phyloP scores from a whole-genome alignment of 495 filamentous ascomycete species.

The Hamigera avellanea region DNA sequence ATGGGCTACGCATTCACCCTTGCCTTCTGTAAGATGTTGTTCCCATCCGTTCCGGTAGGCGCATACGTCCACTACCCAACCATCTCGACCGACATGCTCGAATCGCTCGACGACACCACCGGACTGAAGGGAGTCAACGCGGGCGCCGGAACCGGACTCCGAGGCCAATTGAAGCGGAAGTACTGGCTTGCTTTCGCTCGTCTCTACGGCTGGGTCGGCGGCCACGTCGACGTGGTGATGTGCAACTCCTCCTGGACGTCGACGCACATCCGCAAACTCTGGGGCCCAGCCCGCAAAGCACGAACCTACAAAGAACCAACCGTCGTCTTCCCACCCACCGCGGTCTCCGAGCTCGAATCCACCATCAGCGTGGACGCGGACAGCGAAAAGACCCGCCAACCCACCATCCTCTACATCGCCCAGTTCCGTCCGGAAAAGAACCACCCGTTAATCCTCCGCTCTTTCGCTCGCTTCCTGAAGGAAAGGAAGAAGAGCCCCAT shows the following conservation, averaged over 20 bases:
- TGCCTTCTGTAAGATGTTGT: slow-evolving; percentile 70
- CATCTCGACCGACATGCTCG: slow-evolving; percentile 96
- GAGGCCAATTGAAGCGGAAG: slow-evolving; percentile 52
- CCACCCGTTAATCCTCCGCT: slow-evolving; percentile 68
- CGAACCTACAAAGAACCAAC: slow-evolving; percentile 27
- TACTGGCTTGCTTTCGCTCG: slow-evolving; percentile 84
- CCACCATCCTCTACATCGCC: slow-evolving; percentile 77
- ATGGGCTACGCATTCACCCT: slow-evolving; percentile 96
- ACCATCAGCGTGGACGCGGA: slow-evolving; percentile 54
- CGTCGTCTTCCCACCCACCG: slow-evolving; percentile 85
- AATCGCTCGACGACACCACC: slow-evolving; percentile 55
- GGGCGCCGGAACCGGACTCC: slow-evolving; percentile 57
- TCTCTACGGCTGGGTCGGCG: slow-evolving; percentile 71
- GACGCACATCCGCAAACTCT: slow-evolving; percentile 67
- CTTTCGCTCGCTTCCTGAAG: slow-evolving; percentile 64
- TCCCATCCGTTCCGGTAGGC: slow-evolving; percentile 68
- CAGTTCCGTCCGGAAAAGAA: slow-evolving; percentile 98
- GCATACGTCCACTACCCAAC: slow-evolving; percentile 98
- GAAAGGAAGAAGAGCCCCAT: slow-evolving; percentile 37
- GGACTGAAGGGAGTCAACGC: slow-evolving; percentile 73
- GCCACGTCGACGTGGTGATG: slow-evolving; percentile 82
- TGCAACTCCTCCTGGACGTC: slow-evolving; percentile 95
- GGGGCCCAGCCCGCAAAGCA: slow-evolving; percentile 47
- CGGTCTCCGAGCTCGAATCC: slow-evolving; percentile 67
- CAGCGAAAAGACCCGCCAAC: slow-evolving; percentile 55